These are phyloP conservation scores for Colletotrichum lini DNA, from an alignment of 2,329 filamentous ascomycete genomes.

Conservation along the genomic window DNA sequence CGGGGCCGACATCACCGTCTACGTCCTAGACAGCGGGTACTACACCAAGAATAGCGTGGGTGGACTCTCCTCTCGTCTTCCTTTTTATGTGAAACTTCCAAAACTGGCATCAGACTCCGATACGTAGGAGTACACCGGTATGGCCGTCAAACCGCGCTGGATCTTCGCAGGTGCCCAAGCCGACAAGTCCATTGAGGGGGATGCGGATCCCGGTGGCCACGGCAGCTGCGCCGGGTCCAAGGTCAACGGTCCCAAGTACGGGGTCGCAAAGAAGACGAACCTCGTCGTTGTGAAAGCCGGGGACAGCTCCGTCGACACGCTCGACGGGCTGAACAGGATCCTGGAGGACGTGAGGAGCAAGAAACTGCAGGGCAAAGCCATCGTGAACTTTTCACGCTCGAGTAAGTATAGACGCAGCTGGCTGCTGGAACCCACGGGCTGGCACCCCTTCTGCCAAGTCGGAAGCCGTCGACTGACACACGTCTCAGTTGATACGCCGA, in stretches of 20 bases:
- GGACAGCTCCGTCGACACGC: neutral
- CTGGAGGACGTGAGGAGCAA: neutral
- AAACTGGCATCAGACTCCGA: no score
- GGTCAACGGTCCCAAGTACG: constrained; percentile 15
- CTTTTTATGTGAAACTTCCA: no score
- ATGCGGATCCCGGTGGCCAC: neutral
- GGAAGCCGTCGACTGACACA: no score
- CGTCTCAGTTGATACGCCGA: no score
- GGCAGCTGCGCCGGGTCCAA: constrained; percentile 9
- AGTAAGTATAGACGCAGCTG: neutral
- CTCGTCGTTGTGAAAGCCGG: constrained; percentile 5
- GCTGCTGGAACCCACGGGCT: no score
- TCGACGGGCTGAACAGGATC: neutral
- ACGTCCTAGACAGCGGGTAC: constrained; percentile 7
- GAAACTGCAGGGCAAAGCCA: neutral
- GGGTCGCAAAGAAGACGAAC: constrained; percentile 6
- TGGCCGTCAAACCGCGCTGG: constrained; percentile 17
- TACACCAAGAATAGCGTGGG: neutral
- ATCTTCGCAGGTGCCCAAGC: constrained; percentile 3
- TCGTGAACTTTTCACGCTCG: neutral
- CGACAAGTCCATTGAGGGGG: neutral
- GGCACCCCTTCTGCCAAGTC: no score
- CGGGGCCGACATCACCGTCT: constrained; percentile 1
- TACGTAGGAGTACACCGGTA: constrained; percentile 7
- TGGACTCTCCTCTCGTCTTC: neutral